These are phyloP conservation scores for Cyclospora cayetanensis DNA, from an alignment of 169 alveolate species.

Conservation along the genomic window DNA sequence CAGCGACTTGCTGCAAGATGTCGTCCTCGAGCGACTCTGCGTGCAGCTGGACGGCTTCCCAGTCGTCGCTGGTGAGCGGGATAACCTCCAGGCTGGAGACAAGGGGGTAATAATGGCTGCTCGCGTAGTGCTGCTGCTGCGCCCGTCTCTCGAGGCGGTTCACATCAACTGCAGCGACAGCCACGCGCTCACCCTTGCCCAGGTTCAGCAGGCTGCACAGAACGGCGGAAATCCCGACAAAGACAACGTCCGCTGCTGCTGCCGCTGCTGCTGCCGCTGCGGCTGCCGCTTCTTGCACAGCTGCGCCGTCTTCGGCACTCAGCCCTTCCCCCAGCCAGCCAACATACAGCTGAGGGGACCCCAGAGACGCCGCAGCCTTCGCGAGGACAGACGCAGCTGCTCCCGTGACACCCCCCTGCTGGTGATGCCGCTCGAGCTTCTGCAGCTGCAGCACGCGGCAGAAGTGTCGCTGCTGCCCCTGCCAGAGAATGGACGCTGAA, in stretches of 20 bases:
- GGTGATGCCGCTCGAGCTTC: background rate
- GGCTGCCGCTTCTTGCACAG: background rate
- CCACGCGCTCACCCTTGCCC: conserved; percentile 30
- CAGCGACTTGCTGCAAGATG: conserved; percentile 63
- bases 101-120: background rate
- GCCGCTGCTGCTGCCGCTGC: conserved; percentile 51
- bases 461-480: conserved; percentile 59
- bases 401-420: background rate
- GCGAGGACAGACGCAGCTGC: background rate
- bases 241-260: background rate
- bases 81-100: conserved; percentile 33
- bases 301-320: background rate
- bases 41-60: conserved; percentile 73
- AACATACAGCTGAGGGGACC: conserved; percentile 65
- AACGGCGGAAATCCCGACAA: conserved; percentile 10
- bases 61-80: conserved; percentile 53
- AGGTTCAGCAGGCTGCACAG: conserved; percentile 13
- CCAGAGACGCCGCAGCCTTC: background rate
- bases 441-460: conserved; percentile 69
- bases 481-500: conserved; percentile 29
- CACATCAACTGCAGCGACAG: conserved; percentile 31
- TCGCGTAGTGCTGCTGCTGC: conserved; percentile 35
- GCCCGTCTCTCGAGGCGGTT: conserved; percentile 34
- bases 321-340: conserved; percentile 54
- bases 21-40: conserved; percentile 38